Evolutionary conservation across 306 rosid species (phyloP), one percentile per base, ranked within the genome.

Genomic region (Oxytropis ochrocephala): DNA sequence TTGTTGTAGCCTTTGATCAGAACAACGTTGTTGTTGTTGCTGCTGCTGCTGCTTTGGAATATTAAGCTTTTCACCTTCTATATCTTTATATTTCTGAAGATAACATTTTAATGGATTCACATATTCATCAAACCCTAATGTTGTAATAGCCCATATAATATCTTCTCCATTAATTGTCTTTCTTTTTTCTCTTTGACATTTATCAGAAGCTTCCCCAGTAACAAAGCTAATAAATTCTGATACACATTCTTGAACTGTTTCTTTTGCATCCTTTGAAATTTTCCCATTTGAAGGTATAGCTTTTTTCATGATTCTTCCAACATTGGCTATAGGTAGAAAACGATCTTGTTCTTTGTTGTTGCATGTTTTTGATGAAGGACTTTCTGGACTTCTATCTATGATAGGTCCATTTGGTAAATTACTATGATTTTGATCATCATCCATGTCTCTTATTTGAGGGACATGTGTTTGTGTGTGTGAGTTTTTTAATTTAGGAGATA

Each of bases 181-280:
- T 56, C 92, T 81, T 67, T 84, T 89, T 35, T 89, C 96, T 44
- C 88, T 68, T n/a, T 86, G 96, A 33, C 96, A 89, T 78, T 86
- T 89, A 29, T 89, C 96, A 0, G 96, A 86, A 0, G 92, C 96
- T 75, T 89, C 96, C 0, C 92, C 88, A 0, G 92, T 89, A 7
- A 89, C 90, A 12, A 89, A 89, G 36, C 96, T 89, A 5, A 87
- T 89, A 85, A 87, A 89, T 68, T 89, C 96, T 0, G 96, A 89
- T 0, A 89, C 96, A 42, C 96, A 87, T 81, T 89, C 96, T 74
- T 85, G 91, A 5, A 89, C 89, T 0, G 85, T 85, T 63, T 89
- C 96, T 57, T 87, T 89, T 0, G 96, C 93, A 2, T 89, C 96
- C 75, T 89, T 85, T 0, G 96, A 89, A 76, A 89, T 89, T 80